phyloP scores from a whole-genome alignment of 1,284 basidiomycete species.

The Apiotrichum mycotoxinovorans region DNA sequence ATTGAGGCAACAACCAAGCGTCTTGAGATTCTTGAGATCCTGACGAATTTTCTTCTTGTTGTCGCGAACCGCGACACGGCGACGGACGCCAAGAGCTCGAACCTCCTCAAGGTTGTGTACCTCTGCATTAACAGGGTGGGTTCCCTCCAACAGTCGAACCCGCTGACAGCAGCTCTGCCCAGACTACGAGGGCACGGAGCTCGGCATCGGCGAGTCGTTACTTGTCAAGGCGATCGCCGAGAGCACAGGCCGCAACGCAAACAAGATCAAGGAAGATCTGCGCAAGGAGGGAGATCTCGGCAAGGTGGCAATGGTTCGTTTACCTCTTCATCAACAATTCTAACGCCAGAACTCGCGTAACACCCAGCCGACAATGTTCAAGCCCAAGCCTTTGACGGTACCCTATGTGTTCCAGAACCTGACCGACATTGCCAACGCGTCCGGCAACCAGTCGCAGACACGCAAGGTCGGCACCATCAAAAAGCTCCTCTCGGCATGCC shows the following conservation, averaged over 20 bases:
- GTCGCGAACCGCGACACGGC: constrained; percentile 66
- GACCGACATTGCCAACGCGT: constrained; percentile 77
- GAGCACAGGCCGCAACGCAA: constrained; percentile 80
- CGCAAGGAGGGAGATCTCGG: constrained; percentile 94
- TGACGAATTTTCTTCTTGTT: constrained; percentile 82
- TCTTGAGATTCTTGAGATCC: constrained; percentile 82
- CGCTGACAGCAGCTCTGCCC: constrained; percentile 67
- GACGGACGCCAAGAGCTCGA: constrained; percentile 52
- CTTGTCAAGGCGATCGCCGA: constrained; percentile 94
- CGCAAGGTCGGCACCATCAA: constrained; percentile 97
- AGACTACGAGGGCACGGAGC: constrained; percentile 91
- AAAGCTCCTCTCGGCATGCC: constrained; percentile 86
- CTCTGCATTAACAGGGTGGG: constrained; percentile 92
- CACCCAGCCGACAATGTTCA: constrained; percentile 91
- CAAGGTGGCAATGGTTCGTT: constrained; percentile 80
- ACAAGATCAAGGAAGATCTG: constrained; percentile 83
- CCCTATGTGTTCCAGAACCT: constrained; percentile 81
- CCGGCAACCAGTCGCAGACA: constrained; percentile 83
- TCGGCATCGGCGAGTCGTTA: constrained; percentile 93
- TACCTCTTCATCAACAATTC: neutral
- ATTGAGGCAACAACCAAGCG: constrained; percentile 97
- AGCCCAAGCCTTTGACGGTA: constrained; percentile 84
- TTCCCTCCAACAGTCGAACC: too few relatives aligned
- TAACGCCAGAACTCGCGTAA: constrained; percentile 75
- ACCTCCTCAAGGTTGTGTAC: constrained; percentile 86